These are phyloP conservation scores for Dryas integrifolia DNA, from an alignment of 331 rosid genomes.

Conservation along the genomic window DNA sequence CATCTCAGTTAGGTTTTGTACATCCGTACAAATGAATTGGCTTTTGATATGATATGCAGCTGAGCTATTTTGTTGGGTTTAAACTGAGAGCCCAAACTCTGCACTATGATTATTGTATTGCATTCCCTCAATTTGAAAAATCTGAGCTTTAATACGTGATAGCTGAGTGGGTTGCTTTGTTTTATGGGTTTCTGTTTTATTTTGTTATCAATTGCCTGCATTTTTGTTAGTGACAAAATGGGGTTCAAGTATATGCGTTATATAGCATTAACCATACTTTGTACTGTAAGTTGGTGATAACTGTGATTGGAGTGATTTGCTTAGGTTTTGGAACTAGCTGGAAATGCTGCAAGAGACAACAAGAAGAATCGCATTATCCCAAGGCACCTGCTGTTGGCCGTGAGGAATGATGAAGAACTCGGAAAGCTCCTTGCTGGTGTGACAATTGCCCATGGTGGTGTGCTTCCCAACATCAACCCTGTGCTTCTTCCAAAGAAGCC, in stretches of 20 bases:
- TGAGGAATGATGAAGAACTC: slow-evolving; percentile 52
- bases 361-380: slow-evolving; percentile 47
- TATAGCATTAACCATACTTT: background rate
- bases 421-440: slow-evolving; percentile 53
- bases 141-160: background rate
- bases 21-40: no score
- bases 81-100: background rate
- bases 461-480: slow-evolving; percentile 46
- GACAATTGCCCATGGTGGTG: slow-evolving; percentile 51
- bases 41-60: background rate
- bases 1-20: background rate
- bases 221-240: background rate
- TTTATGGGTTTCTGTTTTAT: background rate
- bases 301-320: background rate
- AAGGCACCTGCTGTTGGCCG: slow-evolving; percentile 43
- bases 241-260: background rate
- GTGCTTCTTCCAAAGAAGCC: slow-evolving; percentile 41
- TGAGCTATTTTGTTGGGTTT: background rate
- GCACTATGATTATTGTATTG: background rate
- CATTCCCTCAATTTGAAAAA: background rate
- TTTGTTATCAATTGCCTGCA: background rate
- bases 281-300: background rate
- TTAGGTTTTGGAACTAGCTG: slow-evolving; percentile 51
- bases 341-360: slow-evolving; percentile 54
- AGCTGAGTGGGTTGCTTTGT: background rate